Percentiles rank a stretch among this genome's conserved stretches.
Conservation (phyloP, 1,284 basidiomycete genomes). For the Polyporus tsugae region DNA sequence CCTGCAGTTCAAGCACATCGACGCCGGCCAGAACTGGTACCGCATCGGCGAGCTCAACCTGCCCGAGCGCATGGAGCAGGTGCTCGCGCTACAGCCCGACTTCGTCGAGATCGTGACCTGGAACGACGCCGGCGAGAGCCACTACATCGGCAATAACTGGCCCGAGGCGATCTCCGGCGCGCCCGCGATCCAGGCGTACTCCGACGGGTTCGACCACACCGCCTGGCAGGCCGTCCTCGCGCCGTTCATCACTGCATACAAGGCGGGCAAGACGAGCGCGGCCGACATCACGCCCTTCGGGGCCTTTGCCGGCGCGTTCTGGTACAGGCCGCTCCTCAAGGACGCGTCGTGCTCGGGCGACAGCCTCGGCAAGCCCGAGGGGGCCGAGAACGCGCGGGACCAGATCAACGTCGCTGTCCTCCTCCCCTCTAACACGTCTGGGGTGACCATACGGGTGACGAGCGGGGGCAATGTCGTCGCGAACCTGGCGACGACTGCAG, state of each 20-base stretch:
- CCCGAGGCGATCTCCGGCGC: constrained; percentile 63
- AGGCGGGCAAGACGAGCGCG: constrained; percentile 19
- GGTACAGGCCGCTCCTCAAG: constrained; percentile 26
- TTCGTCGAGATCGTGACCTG: constrained; percentile 52
- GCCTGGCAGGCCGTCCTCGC: constrained; percentile 29
- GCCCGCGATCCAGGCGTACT: constrained; percentile 57
- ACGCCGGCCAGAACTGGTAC: constrained; percentile 29
- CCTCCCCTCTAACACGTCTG: constrained; percentile 19
- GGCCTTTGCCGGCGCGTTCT: constrained; percentile 28
- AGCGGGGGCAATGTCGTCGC: constrained; percentile 24
- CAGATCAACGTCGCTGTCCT: constrained; percentile 27
- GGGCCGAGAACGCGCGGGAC: constrained; percentile 23
- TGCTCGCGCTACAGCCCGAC: constrained; percentile 44
- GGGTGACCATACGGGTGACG: constrained; percentile 19
- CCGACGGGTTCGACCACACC: constrained; percentile 44
- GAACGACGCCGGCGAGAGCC: constrained; percentile 48
- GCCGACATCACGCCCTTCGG: constrained; percentile 21
- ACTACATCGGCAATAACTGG: constrained; percentile 49
- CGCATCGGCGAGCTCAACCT: constrained; percentile 27
- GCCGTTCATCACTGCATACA: constrained; percentile 29
- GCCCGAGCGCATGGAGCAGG: constrained; percentile 23
- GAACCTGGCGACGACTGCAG: constrained; percentile 21
- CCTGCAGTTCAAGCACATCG: constrained; percentile 31
- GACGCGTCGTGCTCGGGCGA: constrained; percentile 22
- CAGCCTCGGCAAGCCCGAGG: constrained; percentile 22